These are phyloP conservation scores for Bolboschoenoplectus hybrid DNA, from an alignment of 202 grass and related monocot genomes.

Conservation along the genomic window DNA sequence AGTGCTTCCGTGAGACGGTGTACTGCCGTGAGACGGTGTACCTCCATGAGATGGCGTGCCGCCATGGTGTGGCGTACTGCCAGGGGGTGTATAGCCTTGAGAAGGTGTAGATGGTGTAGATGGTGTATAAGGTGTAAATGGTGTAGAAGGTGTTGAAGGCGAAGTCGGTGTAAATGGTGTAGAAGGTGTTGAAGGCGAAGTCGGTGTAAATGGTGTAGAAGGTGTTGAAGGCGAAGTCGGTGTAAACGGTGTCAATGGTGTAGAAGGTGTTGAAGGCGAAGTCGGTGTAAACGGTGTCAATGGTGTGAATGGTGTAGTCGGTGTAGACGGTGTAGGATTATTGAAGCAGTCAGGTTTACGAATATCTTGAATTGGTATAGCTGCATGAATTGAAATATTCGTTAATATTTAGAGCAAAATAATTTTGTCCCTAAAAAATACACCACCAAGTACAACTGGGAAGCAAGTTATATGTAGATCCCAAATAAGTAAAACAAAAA, in stretches of 20 bases:
- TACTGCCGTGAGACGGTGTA: conserved; percentile 7
- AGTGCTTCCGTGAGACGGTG: conserved; percentile 38
- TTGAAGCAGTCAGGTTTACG: conserved; percentile 25
- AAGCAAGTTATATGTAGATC: neutral
- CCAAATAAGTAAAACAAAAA: neutral
- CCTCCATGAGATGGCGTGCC: neutral
- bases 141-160: neutral
- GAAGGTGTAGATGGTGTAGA: conserved; percentile 33
- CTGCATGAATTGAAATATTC: conserved; percentile 35
- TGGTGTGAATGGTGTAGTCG: neutral
- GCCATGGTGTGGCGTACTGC: conserved; percentile 7
- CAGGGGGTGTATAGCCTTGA: conserved; percentile 9
- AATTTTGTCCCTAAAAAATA: neutral
- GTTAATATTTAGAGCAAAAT: neutral
- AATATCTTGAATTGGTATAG: neutral
- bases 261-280: neutral
- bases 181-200: neutral
- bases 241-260: neutral
- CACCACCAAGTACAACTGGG: neutral
- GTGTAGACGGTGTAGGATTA: neutral
- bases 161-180: neutral
- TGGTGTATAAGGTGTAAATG: neutral
- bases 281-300: neutral
- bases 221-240: neutral
- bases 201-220: neutral